Base-by-base conservation (phyloP, 2,329 filamentous ascomycete genomes). In the Escovopsis sp. region DNA sequence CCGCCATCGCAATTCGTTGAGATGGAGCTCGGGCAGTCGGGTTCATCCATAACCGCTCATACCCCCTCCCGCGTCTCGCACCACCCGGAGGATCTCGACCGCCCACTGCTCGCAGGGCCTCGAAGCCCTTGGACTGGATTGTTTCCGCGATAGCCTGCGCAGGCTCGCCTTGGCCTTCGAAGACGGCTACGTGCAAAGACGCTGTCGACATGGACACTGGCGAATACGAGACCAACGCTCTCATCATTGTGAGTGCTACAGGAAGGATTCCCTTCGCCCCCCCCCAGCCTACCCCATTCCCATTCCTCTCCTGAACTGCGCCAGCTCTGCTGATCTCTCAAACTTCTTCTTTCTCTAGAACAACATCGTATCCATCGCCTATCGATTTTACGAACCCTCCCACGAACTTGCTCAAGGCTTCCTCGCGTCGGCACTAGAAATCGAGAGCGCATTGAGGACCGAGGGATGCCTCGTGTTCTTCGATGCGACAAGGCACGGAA, bases 191-290 rank as follows among this genome's bases (percentile, higher is more conserved):
- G 33, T 35, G 33, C 49, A 41, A 43, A 49, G 44, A 54, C 44
- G 49, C 54, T 46, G 55, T 50, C 68, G 70, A 67, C 51, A 76
- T 76, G 71, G 71, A 76, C 56, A 65, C 66, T 54, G 67, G 68
- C 44, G 70, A 75, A 57, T 73, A 72, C 55, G 69, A 72, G 49
- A 76, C 71, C 51, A 76, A 76, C 57, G 64, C 63, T 41, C 56
- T 76, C 48, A 58, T 71, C 48, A 62, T 74, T 58, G 71, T 75
- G 45, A 48, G 67, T 59, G 15, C 19, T 35, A 12, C 19, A 28
- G 12, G 6, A n/a, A 3, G 23, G 21, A 25, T 8, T 9, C 21
- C 30, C 31, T n/a, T n/a, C n/a, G n/a, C n/a, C n/a, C n/a, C n/a
- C n/a, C n/a, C n/a, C n/a, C n/a, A n/a, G n/a, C n/a, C n/a, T n/a